Evolutionary conservation across 805 yeast species (phyloP), one percentile per base, ranked within the genome.

Genomic region (Maudiozyma saulgeensis): DNA sequence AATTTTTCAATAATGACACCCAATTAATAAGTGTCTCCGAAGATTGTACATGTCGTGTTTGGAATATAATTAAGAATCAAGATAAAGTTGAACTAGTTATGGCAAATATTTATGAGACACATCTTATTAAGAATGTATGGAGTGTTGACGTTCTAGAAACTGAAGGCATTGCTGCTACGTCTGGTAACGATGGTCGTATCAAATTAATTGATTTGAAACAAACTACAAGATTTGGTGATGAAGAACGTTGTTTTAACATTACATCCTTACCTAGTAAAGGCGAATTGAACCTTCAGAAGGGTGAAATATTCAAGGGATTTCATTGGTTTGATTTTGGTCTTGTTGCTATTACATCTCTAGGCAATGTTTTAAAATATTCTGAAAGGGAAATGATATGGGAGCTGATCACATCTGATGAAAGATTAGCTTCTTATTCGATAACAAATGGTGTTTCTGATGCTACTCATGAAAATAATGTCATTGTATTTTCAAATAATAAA

Each of bases 131-230:
- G 62, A 91, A 87, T 60, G 77, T 85, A 1, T 93, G 98, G 99
- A 79, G 87, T 23, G 77, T 84, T 2, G 86, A 80, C 55, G 73
- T 80, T 0, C 72, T 75, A 42, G 73, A 71, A 32, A 57, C 62
- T 0, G 60, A 68, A 19, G 62, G 71, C 46, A 56, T 82, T 2
- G 81, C 84, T 7, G 89, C 81, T 2, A 86, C 96, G 12, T 93
- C 96, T 41, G 99, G 99, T 37, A 95, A 95, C 39, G 99, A 93
- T 67, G 97, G 97, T 0, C 78, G 85, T 56, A 66, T 90, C 1
- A 75, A 85, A 53, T 55, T 85, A 5, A 80, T 82, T 59, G 84
- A 84, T 56, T 62, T 84, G 25, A 56, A 56, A 26, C 68, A 64
- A 26, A 48, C 51, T 1, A 25, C 51, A 6, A 68, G 74, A 52